Base-by-base conservation (phyloP, 805 yeast species). In the Barnettozyma salicaria region DNA sequence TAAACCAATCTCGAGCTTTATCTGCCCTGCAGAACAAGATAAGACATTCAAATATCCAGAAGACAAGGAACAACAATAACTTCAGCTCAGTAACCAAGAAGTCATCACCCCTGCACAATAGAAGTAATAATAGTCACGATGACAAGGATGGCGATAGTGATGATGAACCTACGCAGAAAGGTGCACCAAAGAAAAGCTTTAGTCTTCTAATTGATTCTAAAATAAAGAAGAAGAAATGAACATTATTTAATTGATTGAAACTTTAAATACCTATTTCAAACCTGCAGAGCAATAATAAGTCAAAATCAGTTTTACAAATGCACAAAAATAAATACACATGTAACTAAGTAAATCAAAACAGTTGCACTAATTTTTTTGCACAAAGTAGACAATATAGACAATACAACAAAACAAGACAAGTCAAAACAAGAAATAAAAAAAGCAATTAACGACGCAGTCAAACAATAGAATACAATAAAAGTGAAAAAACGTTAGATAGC, bases 11-110 rank as follows among this genome's bases (percentile, higher is more conserved):
- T 3, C 50, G 45, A 29, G 55, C 56, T 1, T 21, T 54, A 17
- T 33, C 29, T 13, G 52, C 59, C 1, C 32, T 54, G 13, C 45
- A 44, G 34, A 52, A 50, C 30, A 54, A 52, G 32, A 34, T 52
- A 42, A 44, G 47, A 26, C 48, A 47, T 19, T 25, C 39, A 14
- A 48, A 41, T 28, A 32, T 28, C 10, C 31, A 37, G 40, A 23
- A 34, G n/a, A n/a, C n/a, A 35, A 21, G 27, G 11, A 27, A 30
- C 27, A 18, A 30, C 20, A 27, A 19, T 17, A 28, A 26, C 16
- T 26, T 35, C 23, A 30, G 19, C 8, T 4, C 27, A 14, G 5
- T 13, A 19, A 23, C 27, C 23, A 20, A 23, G 27, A 21, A 18
- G n/a, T 7, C 6, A 14, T 19, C 7, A 24, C 21, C 8, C 13